These are phyloP conservation scores for Ceratocystis albifundus DNA, from an alignment of 2,329 filamentous ascomycete genomes.

Conservation along the genomic window DNA sequence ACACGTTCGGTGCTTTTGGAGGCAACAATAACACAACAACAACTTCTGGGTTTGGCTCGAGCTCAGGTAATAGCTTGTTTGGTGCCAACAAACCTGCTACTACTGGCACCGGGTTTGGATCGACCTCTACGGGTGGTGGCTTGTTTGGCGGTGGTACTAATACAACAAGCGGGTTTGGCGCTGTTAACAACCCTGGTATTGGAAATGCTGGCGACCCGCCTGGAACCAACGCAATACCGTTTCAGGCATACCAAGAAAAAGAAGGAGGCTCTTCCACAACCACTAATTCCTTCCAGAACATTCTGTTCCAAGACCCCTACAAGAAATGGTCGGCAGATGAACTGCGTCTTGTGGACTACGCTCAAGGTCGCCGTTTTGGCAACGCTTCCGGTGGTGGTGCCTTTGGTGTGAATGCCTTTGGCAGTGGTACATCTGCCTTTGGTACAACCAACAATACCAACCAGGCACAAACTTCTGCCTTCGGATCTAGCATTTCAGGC, in stretches of 20 bases:
- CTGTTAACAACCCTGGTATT: slow-evolving; percentile 38
- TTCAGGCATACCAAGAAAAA: slow-evolving; percentile 61
- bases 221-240: slow-evolving; percentile 59
- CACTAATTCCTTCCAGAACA: slow-evolving; percentile 62
- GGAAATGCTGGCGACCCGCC: slow-evolving; percentile 47
- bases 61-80: slow-evolving; percentile 37
- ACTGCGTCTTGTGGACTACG: slow-evolving; percentile 73
- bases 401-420: slow-evolving; percentile 58
- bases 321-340: slow-evolving; percentile 86
- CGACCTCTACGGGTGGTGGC: slow-evolving; percentile 32
- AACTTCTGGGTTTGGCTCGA: slow-evolving; percentile 21
- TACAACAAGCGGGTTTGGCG: slow-evolving; percentile 35
- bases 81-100: slow-evolving; percentile 36
- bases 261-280: slow-evolving; percentile 44
- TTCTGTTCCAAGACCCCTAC: slow-evolving; percentile 68
- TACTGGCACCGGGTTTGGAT: slow-evolving; percentile 37
- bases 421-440: slow-evolving; percentile 27
- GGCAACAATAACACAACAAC: slow-evolving; percentile 23
- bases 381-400: slow-evolving; percentile 74
- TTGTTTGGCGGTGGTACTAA: slow-evolving; percentile 38
- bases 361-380: slow-evolving; percentile 71
- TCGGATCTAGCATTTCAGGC: slow-evolving; percentile 29
- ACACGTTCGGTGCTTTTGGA: slow-evolving; percentile 33
- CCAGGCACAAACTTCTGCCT: slow-evolving; percentile 26
- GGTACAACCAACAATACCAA: slow-evolving; percentile 29